phyloP scores from a whole-genome alignment of 23 red algal species.

The Gracilaria caudata region DNA sequence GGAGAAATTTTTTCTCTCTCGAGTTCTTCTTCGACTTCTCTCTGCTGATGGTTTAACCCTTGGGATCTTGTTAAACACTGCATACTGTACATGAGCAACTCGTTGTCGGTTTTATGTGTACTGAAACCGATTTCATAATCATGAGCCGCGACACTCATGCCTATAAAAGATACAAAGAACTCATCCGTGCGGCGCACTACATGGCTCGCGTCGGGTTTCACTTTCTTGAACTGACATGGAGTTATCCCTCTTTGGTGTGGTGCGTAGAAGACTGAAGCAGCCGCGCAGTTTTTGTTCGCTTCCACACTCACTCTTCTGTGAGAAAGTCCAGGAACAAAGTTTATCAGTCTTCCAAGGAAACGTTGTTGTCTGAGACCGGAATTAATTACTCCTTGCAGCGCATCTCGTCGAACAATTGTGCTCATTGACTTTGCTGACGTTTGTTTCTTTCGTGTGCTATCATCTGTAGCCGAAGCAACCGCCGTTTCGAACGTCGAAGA shows the following conservation, averaged over 20 bases:
- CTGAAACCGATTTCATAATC: conserved; percentile 14
- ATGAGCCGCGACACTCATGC: conserved; percentile 37
- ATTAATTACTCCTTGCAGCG: conserved; percentile 12
- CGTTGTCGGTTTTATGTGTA: conserved; percentile 21
- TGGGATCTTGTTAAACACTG: not conserved
- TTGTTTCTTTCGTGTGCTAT: not conserved
- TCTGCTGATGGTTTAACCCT: not conserved
- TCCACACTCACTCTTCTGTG: conserved; percentile 43
- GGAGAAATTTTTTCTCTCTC: not conserved
- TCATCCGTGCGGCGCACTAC: conserved; percentile 34
- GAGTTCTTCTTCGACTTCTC: not conserved
- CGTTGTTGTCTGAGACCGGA: conserved; percentile 29
- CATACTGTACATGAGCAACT: conserved; percentile 53
- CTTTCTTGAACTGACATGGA: conserved; percentile 29
- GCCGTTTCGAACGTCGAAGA: not conserved
- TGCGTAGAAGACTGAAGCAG: conserved; percentile 35
- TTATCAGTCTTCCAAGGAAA: conserved; percentile 14
- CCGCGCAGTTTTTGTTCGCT: conserved; percentile 9
- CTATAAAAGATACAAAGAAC: conserved; percentile 39
- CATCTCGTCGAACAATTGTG: conserved; percentile 4
- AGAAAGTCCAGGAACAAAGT: conserved; percentile 1
- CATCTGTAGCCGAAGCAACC: not conserved
- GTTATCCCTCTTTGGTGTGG: not conserved
- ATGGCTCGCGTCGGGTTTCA: conserved; percentile 17
- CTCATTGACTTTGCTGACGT: not conserved